Base-by-base conservation (phyloP, 352 stramenopile genomes). In the Phytophthora meadii region DNA sequence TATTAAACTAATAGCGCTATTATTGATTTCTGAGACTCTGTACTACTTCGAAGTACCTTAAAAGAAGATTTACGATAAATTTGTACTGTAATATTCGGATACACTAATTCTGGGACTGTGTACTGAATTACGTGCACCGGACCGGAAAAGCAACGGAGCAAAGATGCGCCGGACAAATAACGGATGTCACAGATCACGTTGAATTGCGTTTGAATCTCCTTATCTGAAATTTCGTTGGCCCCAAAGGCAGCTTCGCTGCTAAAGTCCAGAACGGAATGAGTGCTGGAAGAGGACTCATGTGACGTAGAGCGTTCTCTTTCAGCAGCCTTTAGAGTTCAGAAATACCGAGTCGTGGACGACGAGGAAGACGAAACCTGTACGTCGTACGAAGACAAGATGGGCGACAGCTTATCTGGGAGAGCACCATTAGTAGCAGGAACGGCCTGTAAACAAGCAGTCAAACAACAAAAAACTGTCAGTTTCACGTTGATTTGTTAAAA, bases 161-260 rank as follows among this genome's bases (percentile, higher is more conserved):
- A 1, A 19, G 19, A 19, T 19, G 19, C 19, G 19, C 19, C 19
- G 19, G 19, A 19, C 19, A 19, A 19, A 19, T 19, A 19, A 19
- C 19, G 19, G 19, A 19, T 82, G 46, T 92, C 83, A 19, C 57
- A 75, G 22, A 92, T 72, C 3, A 76, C 74, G 3, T 61, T 52
- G 4, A 94, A 25, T 36, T 92, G 81, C 45, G 79, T 76, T 17
- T 90, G 79, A 2, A 95, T 65, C 42, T 92, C 82, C 28, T 68
- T 82, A 5, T 90, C 84, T 5, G 79, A 82, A 0, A 90, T 56
- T 2, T 69, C 52, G 25, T 48, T 70, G n/a, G 25, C 44, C 36
- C 56, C 65, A 39, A 32, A 45, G 5, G 46, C 19, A 40, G 19
- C 11, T 39, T 28, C 19, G 2, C 27, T 54, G 28, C 49, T 74